Conservation (phyloP, 139 green algal species). For the Closterium sp. region DNA sequence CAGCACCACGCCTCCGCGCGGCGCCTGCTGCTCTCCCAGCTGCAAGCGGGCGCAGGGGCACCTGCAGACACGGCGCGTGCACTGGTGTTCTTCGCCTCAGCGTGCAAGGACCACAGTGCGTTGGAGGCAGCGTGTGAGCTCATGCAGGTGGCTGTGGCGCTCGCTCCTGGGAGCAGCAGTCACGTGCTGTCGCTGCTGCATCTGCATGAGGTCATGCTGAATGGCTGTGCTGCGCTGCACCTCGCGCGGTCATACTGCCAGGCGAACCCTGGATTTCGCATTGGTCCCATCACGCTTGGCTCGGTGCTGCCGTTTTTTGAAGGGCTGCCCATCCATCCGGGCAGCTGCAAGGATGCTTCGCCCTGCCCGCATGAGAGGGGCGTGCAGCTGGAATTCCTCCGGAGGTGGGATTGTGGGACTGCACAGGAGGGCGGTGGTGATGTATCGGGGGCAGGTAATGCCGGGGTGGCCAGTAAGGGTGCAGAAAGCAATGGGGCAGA, state of each 20-base stretch:
- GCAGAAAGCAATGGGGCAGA: background rate
- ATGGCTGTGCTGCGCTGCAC: conserved; percentile 41
- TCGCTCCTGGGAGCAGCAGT: conserved; percentile 19
- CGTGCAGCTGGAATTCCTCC: background rate
- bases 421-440: background rate
- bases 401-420: background rate
- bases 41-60: background rate
- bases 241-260: conserved; percentile 10
- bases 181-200: conserved; percentile 67
- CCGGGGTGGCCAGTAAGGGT: background rate
- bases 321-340: background rate
- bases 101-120: conserved; percentile 62
- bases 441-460: background rate
- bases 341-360: background rate
- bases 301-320: background rate
- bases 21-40: background rate
- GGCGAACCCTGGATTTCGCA: background rate
- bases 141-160: conserved; percentile 42
- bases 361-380: background rate
- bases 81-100: conserved; percentile 65
- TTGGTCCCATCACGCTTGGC: background rate
- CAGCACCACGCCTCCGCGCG: background rate
- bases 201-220: conserved; percentile 61
- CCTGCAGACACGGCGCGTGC: conserved; percentile 37
- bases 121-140: conserved; percentile 55